Percentiles rank a stretch among this genome's conserved stretches.
These are phyloP conservation scores for Yarrowia sp. DNA, from an alignment of 805 yeast genomes.

Conservation along the genomic window DNA sequence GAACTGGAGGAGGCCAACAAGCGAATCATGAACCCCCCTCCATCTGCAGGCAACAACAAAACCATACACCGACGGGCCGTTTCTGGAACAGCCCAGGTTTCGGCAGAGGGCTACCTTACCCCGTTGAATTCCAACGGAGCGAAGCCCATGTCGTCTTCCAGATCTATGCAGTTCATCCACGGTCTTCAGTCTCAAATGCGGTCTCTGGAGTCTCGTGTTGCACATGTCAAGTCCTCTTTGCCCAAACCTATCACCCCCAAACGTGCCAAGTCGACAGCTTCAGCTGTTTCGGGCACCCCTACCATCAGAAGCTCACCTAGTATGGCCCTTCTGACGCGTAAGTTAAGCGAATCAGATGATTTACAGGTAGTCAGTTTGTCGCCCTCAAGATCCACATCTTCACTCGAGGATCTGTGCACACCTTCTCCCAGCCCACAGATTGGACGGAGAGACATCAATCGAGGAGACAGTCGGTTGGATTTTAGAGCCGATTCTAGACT, in stretches of 20 bases:
- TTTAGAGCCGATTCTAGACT: not conserved
- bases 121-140: not conserved
- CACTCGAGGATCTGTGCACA: constrained; percentile 2
- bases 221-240: constrained; percentile 33
- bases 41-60: not conserved
- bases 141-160: constrained; percentile 30
- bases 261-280: not conserved
- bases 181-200: constrained; percentile 36
- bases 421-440: constrained; percentile 17
- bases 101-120: constrained; percentile 2
- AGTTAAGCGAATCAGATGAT: not conserved
- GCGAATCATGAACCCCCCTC: not conserved
- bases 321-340: not conserved
- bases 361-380: not conserved
- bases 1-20: constrained; percentile 21
- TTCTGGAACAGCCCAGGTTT: not conserved
- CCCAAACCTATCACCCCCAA: constrained; percentile 30
- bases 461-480: not conserved
- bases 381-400: not conserved
- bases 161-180: constrained; percentile 34
- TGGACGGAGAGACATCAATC: not conserved
- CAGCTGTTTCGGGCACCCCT: not conserved
- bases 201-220: constrained; percentile 34
- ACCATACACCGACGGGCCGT: not conserved
- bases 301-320: constrained; percentile 20